Percentiles rank a stretch among this genome's conserved stretches.
Conservation (phyloP, 169 alveolate species). For the Eimeria acervulina region DNA sequence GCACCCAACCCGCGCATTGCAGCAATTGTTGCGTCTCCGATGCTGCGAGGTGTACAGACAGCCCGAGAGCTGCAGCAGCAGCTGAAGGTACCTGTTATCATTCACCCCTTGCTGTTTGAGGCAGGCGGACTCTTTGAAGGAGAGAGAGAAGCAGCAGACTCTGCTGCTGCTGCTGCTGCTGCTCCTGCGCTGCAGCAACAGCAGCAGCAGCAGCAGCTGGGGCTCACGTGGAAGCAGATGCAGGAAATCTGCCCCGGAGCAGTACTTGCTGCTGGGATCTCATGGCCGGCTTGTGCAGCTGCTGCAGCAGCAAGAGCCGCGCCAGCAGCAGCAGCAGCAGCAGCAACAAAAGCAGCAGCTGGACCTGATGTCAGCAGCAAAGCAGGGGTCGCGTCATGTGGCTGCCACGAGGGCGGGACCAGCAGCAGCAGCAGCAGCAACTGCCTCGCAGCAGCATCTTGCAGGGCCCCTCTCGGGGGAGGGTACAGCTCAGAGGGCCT, state of each 20-base stretch:
- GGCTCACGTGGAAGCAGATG: conserved; percentile 41
- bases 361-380: neutral
- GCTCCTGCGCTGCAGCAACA: conserved; percentile 14
- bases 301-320: conserved; percentile 23
- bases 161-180: conserved; percentile 42
- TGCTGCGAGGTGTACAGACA: conserved; percentile 65
- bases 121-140: conserved; percentile 48
- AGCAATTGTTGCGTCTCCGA: conserved; percentile 33
- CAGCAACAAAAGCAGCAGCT: neutral
- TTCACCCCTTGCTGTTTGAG: conserved; percentile 47
- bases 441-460: neutral
- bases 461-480: conserved; percentile 9
- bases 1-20: conserved; percentile 47
- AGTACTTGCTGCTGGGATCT: neutral
- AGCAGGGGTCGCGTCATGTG: too few species aligned
- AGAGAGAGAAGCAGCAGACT: neutral
- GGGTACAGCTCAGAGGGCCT: conserved; percentile 38
- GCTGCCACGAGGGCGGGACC: neutral
- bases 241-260: conserved; percentile 50
- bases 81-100: neutral
- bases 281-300: conserved; percentile 20
- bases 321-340: neutral
- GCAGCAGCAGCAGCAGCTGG: conserved; percentile 23
- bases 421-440: conserved; percentile 12
- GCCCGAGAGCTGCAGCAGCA: conserved; percentile 45